Percentiles rank a stretch among this genome's conserved stretches.
These are phyloP conservation scores for Vaccinium vitisidaea DNA, from an alignment of 148 eudicot species.

Conservation along the genomic window DNA sequence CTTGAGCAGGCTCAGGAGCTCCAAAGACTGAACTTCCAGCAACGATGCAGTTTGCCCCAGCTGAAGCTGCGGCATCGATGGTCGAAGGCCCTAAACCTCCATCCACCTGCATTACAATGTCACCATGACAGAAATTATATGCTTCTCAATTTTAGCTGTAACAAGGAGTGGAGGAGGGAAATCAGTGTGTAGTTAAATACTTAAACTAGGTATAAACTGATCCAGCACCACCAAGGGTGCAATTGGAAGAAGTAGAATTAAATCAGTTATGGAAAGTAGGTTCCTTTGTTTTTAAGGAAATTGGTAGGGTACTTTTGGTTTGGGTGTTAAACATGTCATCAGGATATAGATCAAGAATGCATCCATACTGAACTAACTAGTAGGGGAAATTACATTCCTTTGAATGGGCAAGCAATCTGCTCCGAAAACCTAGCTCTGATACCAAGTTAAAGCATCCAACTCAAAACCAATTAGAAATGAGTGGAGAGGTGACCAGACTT, in stretches of 20 bases:
- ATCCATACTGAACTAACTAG: background rate
- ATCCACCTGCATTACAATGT: slow-evolving; percentile 56
- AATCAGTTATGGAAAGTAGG: background rate
- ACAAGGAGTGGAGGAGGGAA: background rate
- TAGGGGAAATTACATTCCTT: background rate
- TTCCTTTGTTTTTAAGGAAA: background rate
- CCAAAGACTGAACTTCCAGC: slow-evolving; percentile 97
- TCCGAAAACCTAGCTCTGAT: too few species aligned
- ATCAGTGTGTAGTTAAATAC: background rate
- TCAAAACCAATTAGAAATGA: too few species aligned
- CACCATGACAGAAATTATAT: background rate
- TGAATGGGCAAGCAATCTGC: background rate
- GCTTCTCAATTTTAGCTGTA: background rate
- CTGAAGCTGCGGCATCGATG: slow-evolving; percentile 72
- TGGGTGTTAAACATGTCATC: background rate
- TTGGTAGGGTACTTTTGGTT: background rate
- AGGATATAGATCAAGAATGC: background rate
- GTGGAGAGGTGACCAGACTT: too few species aligned
- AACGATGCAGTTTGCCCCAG: slow-evolving; percentile 96
- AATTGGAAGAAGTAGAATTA: background rate
- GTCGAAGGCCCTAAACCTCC: slow-evolving; percentile 96
- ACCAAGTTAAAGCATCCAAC: too few species aligned
- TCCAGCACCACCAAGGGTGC: background rate
- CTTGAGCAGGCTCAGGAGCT: slow-evolving; percentile 80
- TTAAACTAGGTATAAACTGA: background rate